Evolutionary conservation across 1,284 basidiomycete species (phyloP).

Genomic region (Phellopilus nigrolimitatus): DNA sequence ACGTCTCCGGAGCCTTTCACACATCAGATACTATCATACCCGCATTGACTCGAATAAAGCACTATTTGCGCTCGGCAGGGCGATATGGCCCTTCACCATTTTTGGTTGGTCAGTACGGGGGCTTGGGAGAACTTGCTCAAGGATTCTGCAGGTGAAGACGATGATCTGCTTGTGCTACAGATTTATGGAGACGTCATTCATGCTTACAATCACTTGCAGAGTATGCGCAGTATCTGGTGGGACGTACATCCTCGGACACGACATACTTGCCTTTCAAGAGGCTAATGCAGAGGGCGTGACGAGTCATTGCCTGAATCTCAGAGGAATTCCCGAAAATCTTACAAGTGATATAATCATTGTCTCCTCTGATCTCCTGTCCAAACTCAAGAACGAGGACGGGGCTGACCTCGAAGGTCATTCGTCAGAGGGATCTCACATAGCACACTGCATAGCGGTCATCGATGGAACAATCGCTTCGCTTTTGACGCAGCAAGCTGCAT

Average conservation of each 20-base stretch:
- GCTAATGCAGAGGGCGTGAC: constrained; percentile 19
- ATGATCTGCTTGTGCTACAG: neutral
- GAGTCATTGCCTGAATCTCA: constrained; percentile 43
- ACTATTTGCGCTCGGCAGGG: constrained; percentile 77
- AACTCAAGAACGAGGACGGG: constrained; percentile 13
- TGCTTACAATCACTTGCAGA: constrained; percentile 36
- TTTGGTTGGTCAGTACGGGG: constrained; percentile 92
- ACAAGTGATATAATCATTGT: constrained; percentile 42
- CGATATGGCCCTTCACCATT: constrained; percentile 90
- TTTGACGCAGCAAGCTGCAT: constrained; percentile 16
- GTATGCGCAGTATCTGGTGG: constrained; percentile 81
- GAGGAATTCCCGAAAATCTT: constrained; percentile 55
- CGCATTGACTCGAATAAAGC: constrained; percentile 61
- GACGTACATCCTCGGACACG: constrained; percentile 79
- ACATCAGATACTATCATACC: constrained; percentile 56
- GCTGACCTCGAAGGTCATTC: constrained; percentile 15
- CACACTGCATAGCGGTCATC: constrained; percentile 63
- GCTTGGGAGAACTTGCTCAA: constrained; percentile 87
- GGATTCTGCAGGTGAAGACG: constrained; percentile 65
- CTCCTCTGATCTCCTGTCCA: constrained; percentile 34
- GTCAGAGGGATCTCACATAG: constrained; percentile 16
- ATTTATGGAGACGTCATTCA: too few relatives aligned
- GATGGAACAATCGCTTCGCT: constrained; percentile 37
- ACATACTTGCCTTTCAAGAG: constrained; percentile 37
- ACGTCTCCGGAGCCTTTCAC: too few relatives aligned